These are phyloP conservation scores for Phlegmacium glaucopus DNA, from an alignment of 768 basidiomycete species.

Conservation along the genomic window DNA sequence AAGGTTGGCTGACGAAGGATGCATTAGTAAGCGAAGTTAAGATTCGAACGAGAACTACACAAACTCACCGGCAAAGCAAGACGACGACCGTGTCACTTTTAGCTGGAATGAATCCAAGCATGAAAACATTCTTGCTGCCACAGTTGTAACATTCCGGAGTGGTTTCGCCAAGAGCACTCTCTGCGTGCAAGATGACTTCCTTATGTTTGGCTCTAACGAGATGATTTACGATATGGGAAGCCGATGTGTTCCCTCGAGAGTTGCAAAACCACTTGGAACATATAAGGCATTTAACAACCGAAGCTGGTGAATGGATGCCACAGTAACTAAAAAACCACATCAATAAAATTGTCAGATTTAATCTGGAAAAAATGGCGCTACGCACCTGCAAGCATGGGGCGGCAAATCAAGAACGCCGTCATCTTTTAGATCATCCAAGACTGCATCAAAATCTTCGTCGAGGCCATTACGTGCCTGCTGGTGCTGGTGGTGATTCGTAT, in stretches of 20 bases:
- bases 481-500: conserved; percentile 27
- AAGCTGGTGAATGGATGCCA: conserved; percentile 95
- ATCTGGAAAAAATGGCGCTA: conserved; percentile 11
- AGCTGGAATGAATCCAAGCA: conserved; percentile 98
- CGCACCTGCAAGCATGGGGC: conserved; percentile 93
- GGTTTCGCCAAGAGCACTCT: conserved; percentile 94
- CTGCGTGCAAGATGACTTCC: conserved; percentile 95
- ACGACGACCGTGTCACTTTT: conserved; percentile 99
- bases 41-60: conserved; percentile 3
- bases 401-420: conserved; percentile 77
- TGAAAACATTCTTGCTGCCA: conserved; percentile 98
- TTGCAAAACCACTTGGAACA: conserved; percentile 99
- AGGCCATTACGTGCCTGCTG: conserved; percentile 32
- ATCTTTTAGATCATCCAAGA: conserved; percentile 86
- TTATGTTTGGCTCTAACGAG: conserved; percentile 99
- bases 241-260: conserved; percentile 95
- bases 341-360: conserved; percentile 8
- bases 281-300: conserved; percentile 91
- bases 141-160: conserved; percentile 99
- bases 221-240: conserved; percentile 99
- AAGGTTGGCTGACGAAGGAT: conserved; percentile 73
- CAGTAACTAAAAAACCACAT: conserved; percentile 68
- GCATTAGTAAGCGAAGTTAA: background rate
- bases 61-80: conserved; percentile 89
- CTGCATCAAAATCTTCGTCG: conserved; percentile 88